phyloP scores from a whole-genome alignment of 2,329 filamentous ascomycete species.

The Botrytis pseudocinerea region DNA sequence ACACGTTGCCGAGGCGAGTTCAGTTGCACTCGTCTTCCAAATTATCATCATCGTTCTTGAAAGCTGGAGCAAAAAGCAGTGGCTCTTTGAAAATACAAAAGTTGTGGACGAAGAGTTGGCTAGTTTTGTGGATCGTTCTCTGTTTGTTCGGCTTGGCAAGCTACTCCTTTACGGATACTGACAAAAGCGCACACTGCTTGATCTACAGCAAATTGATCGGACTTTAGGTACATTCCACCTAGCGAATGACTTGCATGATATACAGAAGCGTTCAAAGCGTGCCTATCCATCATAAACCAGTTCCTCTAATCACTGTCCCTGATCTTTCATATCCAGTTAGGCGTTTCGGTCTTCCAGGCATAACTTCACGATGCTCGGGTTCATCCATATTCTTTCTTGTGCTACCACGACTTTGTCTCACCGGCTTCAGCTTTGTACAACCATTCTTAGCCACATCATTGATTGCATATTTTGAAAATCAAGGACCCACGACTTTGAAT shows the following conservation, averaged over 20 bases:
- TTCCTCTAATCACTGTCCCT: background rate
- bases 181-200: conserved; percentile 21
- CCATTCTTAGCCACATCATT: conserved; percentile 24
- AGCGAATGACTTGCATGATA: conserved; percentile 21
- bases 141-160: conserved; percentile 39
- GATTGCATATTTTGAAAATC: background rate
- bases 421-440: conserved; percentile 27
- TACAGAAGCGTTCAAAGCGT: background rate
- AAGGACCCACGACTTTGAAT: background rate
- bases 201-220: conserved; percentile 41
- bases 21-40: conserved; percentile 42
- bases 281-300: background rate
- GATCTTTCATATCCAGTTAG: background rate
- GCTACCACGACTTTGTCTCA: conserved; percentile 26
- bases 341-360: background rate
- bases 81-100: conserved; percentile 45
- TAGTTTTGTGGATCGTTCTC: conserved; percentile 43
- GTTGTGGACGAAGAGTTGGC: conserved; percentile 44
- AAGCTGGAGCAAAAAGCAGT: conserved; percentile 40
- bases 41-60: conserved; percentile 40
- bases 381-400: background rate
- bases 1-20: conserved; percentile 33
- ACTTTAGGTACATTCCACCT: conserved; percentile 29
- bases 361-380: conserved; percentile 26
- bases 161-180: background rate